phyloP scores from a whole-genome alignment of 2,329 filamentous ascomycete species.

The Colletotrichum sp. region DNA sequence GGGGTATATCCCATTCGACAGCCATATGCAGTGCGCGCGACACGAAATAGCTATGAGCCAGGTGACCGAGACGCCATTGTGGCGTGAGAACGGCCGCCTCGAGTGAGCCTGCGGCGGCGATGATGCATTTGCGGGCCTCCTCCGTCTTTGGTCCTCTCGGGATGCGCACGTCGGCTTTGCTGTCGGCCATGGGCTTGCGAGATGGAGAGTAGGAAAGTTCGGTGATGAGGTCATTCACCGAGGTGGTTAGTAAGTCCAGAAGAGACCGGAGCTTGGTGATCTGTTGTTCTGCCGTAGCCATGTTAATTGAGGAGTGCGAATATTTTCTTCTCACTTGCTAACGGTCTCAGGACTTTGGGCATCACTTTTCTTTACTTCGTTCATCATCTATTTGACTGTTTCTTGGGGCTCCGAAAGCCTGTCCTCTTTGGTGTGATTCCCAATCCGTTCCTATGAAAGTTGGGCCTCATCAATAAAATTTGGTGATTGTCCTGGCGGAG shows the following conservation, averaged over 20 bases:
- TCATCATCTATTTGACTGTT: not conserved
- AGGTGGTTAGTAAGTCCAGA: not conserved
- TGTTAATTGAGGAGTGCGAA: not conserved
- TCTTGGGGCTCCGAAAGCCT: not conserved
- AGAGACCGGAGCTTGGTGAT: slow-evolving; percentile 2
- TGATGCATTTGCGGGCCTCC: slow-evolving; percentile 2
- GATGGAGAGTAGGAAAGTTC: not conserved
- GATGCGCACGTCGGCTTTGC: not conserved
- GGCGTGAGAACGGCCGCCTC: slow-evolving; percentile 6
- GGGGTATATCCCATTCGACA: slow-evolving; percentile 9
- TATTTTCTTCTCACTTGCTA: not conserved
- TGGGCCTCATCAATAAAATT: not conserved
- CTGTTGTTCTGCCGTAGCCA: slow-evolving; percentile 7
- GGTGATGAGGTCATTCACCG: slow-evolving; percentile 2
- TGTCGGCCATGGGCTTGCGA: not conserved
- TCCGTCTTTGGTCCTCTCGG: not conserved
- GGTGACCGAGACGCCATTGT: slow-evolving; percentile 8
- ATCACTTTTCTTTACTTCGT: not conserved
- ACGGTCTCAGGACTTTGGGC: not conserved
- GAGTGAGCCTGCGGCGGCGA: not conserved
- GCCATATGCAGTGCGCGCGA: slow-evolving; percentile 14
- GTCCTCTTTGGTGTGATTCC: not conserved
- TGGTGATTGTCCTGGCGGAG: not conserved
- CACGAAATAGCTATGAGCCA: slow-evolving; percentile 2
- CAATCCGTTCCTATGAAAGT: not conserved